Evolutionary conservation across 441 rosid genomes (phyloP).

Genomic region (Adansonia gregorii): DNA sequence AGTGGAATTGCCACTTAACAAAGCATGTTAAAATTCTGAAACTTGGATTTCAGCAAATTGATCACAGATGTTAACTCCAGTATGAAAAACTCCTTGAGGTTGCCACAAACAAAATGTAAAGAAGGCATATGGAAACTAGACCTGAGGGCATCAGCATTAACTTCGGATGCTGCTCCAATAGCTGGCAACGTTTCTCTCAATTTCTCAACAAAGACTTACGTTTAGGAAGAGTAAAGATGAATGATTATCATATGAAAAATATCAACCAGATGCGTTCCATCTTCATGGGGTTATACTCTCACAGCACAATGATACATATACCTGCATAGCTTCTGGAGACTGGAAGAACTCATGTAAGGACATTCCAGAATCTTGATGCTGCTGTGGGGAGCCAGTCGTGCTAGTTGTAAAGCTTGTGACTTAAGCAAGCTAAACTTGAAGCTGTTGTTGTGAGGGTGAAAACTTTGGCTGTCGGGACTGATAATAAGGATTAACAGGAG

Average conservation of each 20-base stretch:
- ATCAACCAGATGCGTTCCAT: slow-evolving; percentile 12
- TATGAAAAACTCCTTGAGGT: background rate
- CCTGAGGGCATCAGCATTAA: slow-evolving; percentile 99
- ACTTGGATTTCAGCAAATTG: background rate
- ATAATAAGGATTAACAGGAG: slow-evolving; percentile 59
- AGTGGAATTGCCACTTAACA: background rate
- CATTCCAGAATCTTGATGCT: slow-evolving; percentile 77
- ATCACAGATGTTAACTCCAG: background rate
- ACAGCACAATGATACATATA: slow-evolving; percentile 27
- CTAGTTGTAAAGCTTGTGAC: slow-evolving; percentile 52
- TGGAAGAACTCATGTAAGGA: slow-evolving; percentile 84
- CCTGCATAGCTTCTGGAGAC: slow-evolving; percentile 96
- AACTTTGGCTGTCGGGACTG: slow-evolving; percentile 76
- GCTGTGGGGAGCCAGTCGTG: slow-evolving; percentile 55
- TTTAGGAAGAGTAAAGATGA: slow-evolving; percentile 29
- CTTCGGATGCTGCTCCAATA: slow-evolving; percentile 94
- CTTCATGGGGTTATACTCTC: background rate
- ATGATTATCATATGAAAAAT: slow-evolving; percentile 22
- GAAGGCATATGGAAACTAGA: slow-evolving; percentile 2
- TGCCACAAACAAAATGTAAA: background rate
- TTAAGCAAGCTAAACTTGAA: slow-evolving; percentile 53
- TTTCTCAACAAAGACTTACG: slow-evolving; percentile 87
- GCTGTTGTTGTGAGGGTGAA: slow-evolving; percentile 66
- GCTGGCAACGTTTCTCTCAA: slow-evolving; percentile 91
- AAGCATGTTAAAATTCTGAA: background rate